Percentiles rank a stretch among this genome's conserved stretches.
Conservation (phyloP, 2,329 filamentous ascomycete genomes). For the Botryotinia globosa region DNA sequence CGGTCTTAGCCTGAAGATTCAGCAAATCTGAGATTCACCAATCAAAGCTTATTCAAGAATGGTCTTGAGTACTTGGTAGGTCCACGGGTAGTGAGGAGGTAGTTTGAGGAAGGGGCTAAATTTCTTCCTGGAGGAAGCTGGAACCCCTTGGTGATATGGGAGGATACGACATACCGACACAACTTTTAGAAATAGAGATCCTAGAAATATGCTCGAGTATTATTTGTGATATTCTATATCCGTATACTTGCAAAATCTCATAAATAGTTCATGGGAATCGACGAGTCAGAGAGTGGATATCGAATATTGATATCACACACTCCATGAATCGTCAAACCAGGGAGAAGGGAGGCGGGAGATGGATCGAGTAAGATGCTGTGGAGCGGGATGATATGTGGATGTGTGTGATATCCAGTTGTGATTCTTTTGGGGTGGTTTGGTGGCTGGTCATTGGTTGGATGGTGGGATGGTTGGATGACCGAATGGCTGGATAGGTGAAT, state of each 20-base stretch:
- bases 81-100: background rate
- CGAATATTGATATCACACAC: background rate
- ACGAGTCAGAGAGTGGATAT: background rate
- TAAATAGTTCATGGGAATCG: background rate
- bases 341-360: background rate
- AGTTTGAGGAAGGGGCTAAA: conserved; percentile 1
- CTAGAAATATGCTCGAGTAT: background rate
- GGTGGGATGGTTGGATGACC: background rate
- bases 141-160: background rate
- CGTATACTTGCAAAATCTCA: background rate
- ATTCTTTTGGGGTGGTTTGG: background rate
- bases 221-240: background rate
- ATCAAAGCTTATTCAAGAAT: background rate
- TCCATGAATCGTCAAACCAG: conserved; percentile 15
- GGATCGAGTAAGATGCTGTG: conserved; percentile 3
- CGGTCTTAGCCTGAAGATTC: conserved; percentile 4
- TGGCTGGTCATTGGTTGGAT: background rate
- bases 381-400: background rate
- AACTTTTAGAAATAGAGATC: background rate
- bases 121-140: conserved; percentile 8
- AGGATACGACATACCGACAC: background rate
- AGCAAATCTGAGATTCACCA: background rate
- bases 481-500: background rate
- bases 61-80: background rate
- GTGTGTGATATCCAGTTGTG: conserved; percentile 13